A percentile compares a stretch with the other conserved stretches of the same genome.
These are phyloP conservation scores for Kurtzmaniella natalensis DNA, from an alignment of 1,139 yeast species.

Conservation along the genomic window DNA sequence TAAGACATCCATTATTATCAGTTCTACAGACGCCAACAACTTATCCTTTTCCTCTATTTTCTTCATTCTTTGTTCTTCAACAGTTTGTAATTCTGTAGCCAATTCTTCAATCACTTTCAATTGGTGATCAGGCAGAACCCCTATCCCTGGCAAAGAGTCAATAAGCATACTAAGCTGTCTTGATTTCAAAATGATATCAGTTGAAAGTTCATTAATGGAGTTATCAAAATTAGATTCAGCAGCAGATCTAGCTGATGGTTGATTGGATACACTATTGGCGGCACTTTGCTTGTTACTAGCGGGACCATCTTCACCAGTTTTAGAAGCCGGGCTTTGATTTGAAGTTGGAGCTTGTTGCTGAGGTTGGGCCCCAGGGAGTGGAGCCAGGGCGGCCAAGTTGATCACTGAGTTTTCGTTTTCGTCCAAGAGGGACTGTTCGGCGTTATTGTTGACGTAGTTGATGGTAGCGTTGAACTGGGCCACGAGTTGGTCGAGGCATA, in stretches of 20 bases:
- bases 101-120: conserved; percentile 58
- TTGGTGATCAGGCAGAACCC: conserved; percentile 76
- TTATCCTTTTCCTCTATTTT: conserved; percentile 66
- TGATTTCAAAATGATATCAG: conserved; percentile 79
- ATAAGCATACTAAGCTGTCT: conserved; percentile 83
- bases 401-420: conserved; percentile 35
- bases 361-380: conserved; percentile 33
- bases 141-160: conserved; percentile 90
- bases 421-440: conserved; percentile 37
- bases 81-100: conserved; percentile 56
- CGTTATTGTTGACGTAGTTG: conserved; percentile 65
- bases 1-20: conserved; percentile 60
- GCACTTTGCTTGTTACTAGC: conserved; percentile 22
- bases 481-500: conserved; percentile 84
- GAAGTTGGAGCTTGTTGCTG: conserved; percentile 46
- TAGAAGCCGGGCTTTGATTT: conserved; percentile 15
- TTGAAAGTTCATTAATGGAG: conserved; percentile 68
- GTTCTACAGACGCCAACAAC: conserved; percentile 62
- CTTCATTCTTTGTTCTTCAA: conserved; percentile 55
- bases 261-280: conserved; percentile 15
- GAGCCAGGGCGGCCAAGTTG: conserved; percentile 43
- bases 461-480: conserved; percentile 91
- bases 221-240: conserved; percentile 38
- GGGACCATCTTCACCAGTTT: conserved; percentile 25
- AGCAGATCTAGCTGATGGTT: conserved; percentile 13